These are phyloP conservation scores for Candida xiaguanensis DNA, from an alignment of 805 yeast species.

Conservation along the genomic window DNA sequence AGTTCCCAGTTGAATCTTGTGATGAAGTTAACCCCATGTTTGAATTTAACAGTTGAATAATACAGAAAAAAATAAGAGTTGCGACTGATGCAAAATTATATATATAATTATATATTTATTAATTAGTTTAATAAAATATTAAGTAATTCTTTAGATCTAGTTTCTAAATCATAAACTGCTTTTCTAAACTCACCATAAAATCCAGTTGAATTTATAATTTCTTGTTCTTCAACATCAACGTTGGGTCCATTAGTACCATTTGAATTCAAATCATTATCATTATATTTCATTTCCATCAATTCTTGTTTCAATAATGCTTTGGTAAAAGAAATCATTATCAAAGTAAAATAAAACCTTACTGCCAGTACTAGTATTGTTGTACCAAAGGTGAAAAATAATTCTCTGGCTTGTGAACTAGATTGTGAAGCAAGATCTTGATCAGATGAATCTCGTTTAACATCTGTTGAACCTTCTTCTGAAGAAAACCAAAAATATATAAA, in stretches of 20 bases:
- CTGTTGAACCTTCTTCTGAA: conserved; percentile 35
- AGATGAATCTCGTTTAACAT: conserved; percentile 8
- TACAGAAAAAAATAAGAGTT: background rate
- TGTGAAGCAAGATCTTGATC: conserved; percentile 34
- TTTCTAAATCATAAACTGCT: conserved; percentile 26
- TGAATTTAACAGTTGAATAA: background rate
- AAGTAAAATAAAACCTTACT: conserved; percentile 56
- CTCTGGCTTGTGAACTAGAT: conserved; percentile 57
- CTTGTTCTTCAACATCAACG: conserved; percentile 26
- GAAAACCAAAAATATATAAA: conserved; percentile 77
- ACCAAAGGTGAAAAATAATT: conserved; percentile 54
- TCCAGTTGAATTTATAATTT: conserved; percentile 19
- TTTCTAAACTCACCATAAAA: conserved; percentile 18
- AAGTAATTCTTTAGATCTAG: conserved; percentile 27
- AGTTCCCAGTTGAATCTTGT: conserved; percentile 8
- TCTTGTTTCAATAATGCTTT: conserved; percentile 48
- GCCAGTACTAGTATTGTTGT: conserved; percentile 46
- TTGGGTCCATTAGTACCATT: conserved; percentile 6
- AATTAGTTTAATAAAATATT: conserved; percentile 17
- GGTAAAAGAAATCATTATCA: conserved; percentile 57
- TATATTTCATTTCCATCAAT: conserved; percentile 20
- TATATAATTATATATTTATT: background rate
- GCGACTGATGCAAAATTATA: background rate
- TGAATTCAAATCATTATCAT: conserved; percentile 7
- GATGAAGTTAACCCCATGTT: conserved; percentile 19